Base-by-base conservation (phyloP, 2,329 filamentous ascomycete genomes). In the Colletotrichum ledebouriae region DNA sequence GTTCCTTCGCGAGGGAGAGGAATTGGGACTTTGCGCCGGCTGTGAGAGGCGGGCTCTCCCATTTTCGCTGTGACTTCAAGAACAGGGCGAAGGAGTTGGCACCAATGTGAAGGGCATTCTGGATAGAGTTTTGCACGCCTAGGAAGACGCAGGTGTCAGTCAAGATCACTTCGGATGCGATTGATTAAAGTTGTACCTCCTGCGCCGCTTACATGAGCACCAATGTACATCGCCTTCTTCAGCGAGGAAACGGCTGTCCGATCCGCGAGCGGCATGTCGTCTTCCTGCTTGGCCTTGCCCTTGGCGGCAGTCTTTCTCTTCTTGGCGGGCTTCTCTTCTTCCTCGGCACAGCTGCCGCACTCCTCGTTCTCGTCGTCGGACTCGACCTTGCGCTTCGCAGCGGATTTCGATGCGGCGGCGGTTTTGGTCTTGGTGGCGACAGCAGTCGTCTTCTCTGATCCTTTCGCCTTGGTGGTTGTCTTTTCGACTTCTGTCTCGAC, bases 1-100 rank as follows among this genome's bases (percentile, higher is more conserved):
- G 89, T 57, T 90, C 82, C 58, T 87, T 83, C 76, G 93, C 93
- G 37, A 89, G 82, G 49, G 85, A 84, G 63, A 87, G 87, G 81
- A 98, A 99, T 44, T 89, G 85, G 47, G 89, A 84, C 57, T 87
- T 85, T 60, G 91, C 87, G 29, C 92, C 89, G 44, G 88, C 80
- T 29, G 91, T 85, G 4, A 99, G 85, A 0, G 92, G 87, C 9
- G 94, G 93, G 74, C 92, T 97, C 33, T 88, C 86, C 96, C 96
- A 99, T 83, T 97, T 98, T 63, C 94, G 90, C 79, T 99, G 96
- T 0, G 93, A 97, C 78, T 98, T 98, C 73, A 99, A 86, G 81
- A 99, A 99, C 20, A 98, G 85, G 4, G 96, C 96, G 73, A 98
- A 97, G 10, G 94, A 89, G 77, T 98, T 99, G 71, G 92, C 94